Conservation (phyloP, 352 stramenopile species). For the Globisporangium abappressorium region DNA sequence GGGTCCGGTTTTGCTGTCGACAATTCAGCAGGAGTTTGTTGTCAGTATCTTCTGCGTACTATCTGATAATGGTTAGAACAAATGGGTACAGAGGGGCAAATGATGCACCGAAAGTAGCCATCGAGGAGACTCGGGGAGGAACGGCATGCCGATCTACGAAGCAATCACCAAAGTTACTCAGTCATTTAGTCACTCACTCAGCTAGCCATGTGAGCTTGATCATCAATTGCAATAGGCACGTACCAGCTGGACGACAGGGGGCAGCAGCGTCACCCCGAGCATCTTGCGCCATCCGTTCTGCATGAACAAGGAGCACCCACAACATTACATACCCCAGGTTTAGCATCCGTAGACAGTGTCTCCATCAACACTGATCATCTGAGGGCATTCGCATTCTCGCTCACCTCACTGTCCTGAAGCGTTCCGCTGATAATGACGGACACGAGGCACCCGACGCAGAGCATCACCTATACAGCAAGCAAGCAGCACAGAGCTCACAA, state of each 20-base stretch:
- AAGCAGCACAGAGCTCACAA: neutral
- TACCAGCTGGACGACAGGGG: conserved; percentile 62
- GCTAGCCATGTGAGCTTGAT: neutral
- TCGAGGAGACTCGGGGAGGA: conserved; percentile 63
- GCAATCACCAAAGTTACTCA: neutral
- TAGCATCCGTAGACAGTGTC: neutral
- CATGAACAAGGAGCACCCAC: neutral
- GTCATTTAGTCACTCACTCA: neutral
- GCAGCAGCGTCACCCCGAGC: conserved; percentile 58
- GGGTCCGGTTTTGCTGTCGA: conserved; percentile 40
- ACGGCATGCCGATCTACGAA: conserved; percentile 54
- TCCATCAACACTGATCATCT: neutral
- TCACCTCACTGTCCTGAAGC: conserved; percentile 34
- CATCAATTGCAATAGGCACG: neutral
- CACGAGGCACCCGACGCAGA: conserved; percentile 66
- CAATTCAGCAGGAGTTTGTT: neutral
- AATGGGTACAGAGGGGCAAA: neutral
- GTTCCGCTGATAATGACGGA: conserved; percentile 51
- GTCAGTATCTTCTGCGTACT: neutral
- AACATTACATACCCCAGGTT: neutral
- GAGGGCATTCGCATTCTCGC: neutral
- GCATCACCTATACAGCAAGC: conserved; percentile 42
- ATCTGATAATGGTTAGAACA: neutral
- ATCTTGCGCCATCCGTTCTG: conserved; percentile 63
- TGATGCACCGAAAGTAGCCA: conserved; percentile 56